Evolutionary conservation across 352 stramenopile species (phyloP).

Genomic region (Phytophthora fragariaefolia): DNA sequence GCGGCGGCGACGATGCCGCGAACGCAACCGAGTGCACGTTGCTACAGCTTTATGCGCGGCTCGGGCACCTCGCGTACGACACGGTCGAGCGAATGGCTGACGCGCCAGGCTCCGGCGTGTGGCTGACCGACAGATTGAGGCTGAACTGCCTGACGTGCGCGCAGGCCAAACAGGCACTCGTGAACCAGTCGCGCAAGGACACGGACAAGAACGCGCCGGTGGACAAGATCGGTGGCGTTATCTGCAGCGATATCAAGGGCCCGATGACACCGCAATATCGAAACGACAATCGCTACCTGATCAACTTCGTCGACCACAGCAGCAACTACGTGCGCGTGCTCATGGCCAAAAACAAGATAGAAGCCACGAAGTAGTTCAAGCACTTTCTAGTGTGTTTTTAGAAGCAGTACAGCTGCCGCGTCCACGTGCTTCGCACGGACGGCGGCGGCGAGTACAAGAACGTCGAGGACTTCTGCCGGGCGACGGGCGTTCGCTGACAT

Average conservation of each 20-base stretch:
- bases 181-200: not conserved
- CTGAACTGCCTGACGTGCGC: not conserved
- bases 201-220: not conserved
- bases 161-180: not conserved
- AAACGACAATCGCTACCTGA: not conserved
- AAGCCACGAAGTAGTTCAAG: not conserved
- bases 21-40: no score
- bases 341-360: not conserved
- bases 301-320: not conserved
- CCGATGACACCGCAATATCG: not conserved
- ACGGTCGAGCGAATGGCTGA: no score
- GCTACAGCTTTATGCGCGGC: no score
- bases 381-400: not conserved
- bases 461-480: not conserved
- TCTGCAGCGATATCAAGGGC: not conserved
- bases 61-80: no score
- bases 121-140: no score
- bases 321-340: not conserved
- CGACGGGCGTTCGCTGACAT: not conserved
- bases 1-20: no score
- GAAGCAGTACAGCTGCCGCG: not conserved
- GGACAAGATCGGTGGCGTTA: not conserved
- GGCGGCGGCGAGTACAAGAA: not conserved
- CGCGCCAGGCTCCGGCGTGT: no score
- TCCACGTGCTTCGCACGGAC: not conserved